These are phyloP conservation scores for Rhipidocladum racemiflorum DNA, from an alignment of 176 grass and related monocot species.

Conservation along the genomic window DNA sequence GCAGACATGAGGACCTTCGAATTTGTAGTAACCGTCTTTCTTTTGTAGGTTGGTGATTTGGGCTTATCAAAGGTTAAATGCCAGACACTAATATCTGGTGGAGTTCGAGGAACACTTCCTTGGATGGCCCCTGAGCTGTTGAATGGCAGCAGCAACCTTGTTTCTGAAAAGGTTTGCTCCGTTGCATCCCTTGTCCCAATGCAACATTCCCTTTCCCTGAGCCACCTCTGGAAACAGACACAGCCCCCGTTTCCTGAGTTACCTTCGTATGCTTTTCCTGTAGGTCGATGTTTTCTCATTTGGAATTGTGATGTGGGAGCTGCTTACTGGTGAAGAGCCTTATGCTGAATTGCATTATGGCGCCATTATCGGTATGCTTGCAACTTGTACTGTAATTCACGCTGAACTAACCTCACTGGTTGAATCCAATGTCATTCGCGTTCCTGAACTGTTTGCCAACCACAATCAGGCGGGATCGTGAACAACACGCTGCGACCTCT, in stretches of 20 bases:
- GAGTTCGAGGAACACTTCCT: conserved; percentile 91
- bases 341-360: conserved; percentile 91
- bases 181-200: not conserved
- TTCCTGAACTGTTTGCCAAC: not conserved
- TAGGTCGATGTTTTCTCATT: conserved; percentile 99
- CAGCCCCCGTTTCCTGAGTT: not conserved
- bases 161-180: conserved; percentile 81
- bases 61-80: conserved; percentile 96
- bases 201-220: not conserved
- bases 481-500: conserved; percentile 82
- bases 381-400: not conserved
- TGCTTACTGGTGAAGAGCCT: conserved; percentile 89
- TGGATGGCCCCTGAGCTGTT: conserved; percentile 99
- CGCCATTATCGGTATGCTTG: conserved; percentile 69
- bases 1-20: not conserved
- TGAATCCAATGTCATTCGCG: not conserved
- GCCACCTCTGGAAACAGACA: not conserved
- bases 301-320: conserved; percentile 97
- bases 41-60: conserved; percentile 92
- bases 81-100: conserved; percentile 89
- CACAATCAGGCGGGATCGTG: conserved; percentile 81
- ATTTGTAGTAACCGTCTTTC: not conserved
- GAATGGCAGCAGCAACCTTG: conserved; percentile 79
- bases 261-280: not conserved
- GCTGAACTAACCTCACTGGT: not conserved